A percentile compares a stretch with the other conserved stretches of the same genome.
Evolutionary conservation across 768 basidiomycete species (phyloP).

Genomic region (Lactarius evosmus): DNA sequence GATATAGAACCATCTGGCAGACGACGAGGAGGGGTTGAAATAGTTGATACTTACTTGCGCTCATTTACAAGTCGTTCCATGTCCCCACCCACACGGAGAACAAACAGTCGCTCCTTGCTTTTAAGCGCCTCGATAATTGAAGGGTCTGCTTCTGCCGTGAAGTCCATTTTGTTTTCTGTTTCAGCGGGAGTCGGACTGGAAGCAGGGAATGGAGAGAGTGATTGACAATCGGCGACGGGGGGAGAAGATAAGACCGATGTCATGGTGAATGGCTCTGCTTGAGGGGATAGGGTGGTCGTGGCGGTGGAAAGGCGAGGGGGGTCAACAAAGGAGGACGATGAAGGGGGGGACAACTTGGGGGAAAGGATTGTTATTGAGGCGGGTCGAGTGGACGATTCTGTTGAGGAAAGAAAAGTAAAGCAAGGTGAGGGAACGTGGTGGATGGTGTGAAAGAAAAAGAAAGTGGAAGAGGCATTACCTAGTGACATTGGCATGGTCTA

Average conservation of each 20-base stretch:
- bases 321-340: conserved; percentile 15
- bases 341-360: conserved; percentile 7
- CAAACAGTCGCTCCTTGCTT: conserved; percentile 85
- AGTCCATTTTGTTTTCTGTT: conserved; percentile 30
- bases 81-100: conserved; percentile 82
- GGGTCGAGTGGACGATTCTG: conserved; percentile 21
- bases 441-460: conserved; percentile 5
- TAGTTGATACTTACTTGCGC: conserved; percentile 51
- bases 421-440: conserved; percentile 9
- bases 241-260: conserved; percentile 23
- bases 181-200: conserved; percentile 34
- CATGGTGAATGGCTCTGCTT: conserved; percentile 26
- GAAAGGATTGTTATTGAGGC: conserved; percentile 20
- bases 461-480: conserved; percentile 15
- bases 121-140: conserved; percentile 83
- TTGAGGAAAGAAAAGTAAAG: conserved; percentile 1
- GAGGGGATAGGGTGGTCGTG: conserved; percentile 22
- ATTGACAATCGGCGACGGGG: conserved; percentile 15
- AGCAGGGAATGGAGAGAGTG: conserved; percentile 19
- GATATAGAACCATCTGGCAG: neutral
- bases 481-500: conserved; percentile 22
- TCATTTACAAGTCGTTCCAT: conserved; percentile 80
- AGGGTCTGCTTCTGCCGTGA: conserved; percentile 57
- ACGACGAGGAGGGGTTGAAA: conserved; percentile 7
- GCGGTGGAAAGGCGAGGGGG: conserved; percentile 13